These are phyloP conservation scores for Larix kaempferi DNA, from an alignment of 75 land plant species.

Conservation along the genomic window DNA sequence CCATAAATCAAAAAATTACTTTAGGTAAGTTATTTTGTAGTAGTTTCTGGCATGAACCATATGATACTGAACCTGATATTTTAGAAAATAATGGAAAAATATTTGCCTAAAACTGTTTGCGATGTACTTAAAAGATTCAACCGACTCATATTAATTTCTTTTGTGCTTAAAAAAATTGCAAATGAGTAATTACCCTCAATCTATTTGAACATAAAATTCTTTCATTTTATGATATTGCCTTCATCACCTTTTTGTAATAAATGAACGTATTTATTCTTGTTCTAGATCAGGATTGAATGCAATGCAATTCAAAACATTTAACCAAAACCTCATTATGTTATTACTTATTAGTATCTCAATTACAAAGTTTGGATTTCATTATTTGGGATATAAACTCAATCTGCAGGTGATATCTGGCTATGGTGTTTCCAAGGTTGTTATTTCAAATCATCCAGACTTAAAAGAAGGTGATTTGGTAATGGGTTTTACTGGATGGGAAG, in stretches of 20 bases:
- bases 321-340: background rate
- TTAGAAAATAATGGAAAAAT: background rate
- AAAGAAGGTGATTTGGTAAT: conserved; percentile 51
- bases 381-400: background rate
- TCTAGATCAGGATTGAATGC: background rate
- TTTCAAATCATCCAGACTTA: conserved; percentile 65
- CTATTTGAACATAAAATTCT: too few species aligned
- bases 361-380: background rate
- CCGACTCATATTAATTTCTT: background rate
- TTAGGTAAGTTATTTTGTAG: background rate
- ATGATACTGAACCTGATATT: background rate
- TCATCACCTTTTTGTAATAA: background rate
- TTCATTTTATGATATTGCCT: background rate
- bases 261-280: background rate
- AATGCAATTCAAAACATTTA: background rate
- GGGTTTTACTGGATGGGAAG: conserved; percentile 66
- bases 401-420: conserved; percentile 54
- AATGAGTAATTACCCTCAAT: too few species aligned
- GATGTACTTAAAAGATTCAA: background rate
- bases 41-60: background rate
- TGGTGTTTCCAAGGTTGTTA: conserved; percentile 62
- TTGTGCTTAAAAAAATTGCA: background rate
- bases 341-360: background rate
- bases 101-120: background rate
- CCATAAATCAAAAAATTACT: background rate